Evolutionary conservation across 352 stramenopile genomes (phyloP), one percentile per base, ranked within the genome.

Genomic region (Phytophthora podocarpi): DNA sequence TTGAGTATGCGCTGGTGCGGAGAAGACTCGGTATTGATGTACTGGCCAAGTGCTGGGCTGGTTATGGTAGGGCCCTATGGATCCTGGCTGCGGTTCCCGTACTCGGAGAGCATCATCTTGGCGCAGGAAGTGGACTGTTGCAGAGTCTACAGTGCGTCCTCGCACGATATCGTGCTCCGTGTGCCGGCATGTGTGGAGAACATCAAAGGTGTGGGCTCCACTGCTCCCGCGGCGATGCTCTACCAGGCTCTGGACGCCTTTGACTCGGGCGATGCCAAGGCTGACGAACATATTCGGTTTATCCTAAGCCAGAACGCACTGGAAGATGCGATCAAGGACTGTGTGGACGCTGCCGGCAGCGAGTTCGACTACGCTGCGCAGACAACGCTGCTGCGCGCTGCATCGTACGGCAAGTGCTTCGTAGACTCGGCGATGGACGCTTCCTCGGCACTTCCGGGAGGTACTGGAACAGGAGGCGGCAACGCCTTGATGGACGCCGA

Each of bases 341-440:
- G 90, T 49, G 74, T 97, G 32, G 78, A 88, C 27, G 89, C 89
- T n/a, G 90, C 88, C 2, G 87, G 79, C 2, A 87, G 78, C 32
- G 89, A 97, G 37, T 96, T 96, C 34, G 88, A 97, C 48, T 91
- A 91, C 51, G 52, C 76, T 18, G 74, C 74, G 30, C 90, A 97
- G 58, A 90, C 89, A 4, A 78, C 77, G 31, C 71, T 96, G 16
- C 61, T 97, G 52, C 85, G 87, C 16, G 90, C 90, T 6, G 90
- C 79, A 5, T 90, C 89, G 23, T 97, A 97, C 57, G 91, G 90
- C 12, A 97, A 92, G 58, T 91, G 82, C 56, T 97, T 97, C 51
- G 85, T 89, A 18, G 85, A 95, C 53, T 82, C 80, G 21, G 80
- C 72, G 3, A 74, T 80, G 66, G 79, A 85, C 28, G 64, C 70